A percentile compares a stretch with the other conserved stretches of the same genome.
These are phyloP conservation scores for Sporodiniella umbellata DNA, from an alignment of 371 early-diverging fungal genomes.

Conservation along the genomic window DNA sequence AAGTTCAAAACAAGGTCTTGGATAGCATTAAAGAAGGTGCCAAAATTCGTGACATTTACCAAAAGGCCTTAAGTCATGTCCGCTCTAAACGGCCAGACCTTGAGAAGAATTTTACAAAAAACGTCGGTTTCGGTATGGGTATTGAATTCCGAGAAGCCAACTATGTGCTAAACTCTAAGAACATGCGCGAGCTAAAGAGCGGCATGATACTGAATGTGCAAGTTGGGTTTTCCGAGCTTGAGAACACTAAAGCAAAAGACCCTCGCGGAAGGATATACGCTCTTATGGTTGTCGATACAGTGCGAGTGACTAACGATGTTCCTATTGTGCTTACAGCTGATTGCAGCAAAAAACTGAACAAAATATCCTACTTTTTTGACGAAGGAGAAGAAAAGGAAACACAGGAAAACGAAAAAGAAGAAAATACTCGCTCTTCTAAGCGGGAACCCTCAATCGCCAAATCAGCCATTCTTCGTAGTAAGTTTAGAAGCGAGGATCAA, in stretches of 20 bases:
- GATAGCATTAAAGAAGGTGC: conserved; percentile 77
- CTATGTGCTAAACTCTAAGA: conserved; percentile 73
- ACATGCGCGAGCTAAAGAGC: conserved; percentile 60
- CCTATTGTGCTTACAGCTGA: conserved; percentile 70
- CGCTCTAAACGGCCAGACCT: conserved; percentile 82
- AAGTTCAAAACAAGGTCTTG: conserved; percentile 74
- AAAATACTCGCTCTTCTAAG: conserved; percentile 9
- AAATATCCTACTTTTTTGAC: conserved; percentile 78
- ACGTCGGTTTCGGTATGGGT: conserved; percentile 92
- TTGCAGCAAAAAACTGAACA: conserved; percentile 68
- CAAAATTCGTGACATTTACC: conserved; percentile 76
- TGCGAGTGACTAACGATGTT: conserved; percentile 63
- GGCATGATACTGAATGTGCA: conserved; percentile 87
- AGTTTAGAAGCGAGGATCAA: conserved; percentile 83
- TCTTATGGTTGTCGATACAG: conserved; percentile 80
- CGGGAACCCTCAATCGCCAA: conserved; percentile 38
- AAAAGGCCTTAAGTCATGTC: conserved; percentile 65
- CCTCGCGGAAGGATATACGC: conserved; percentile 72
- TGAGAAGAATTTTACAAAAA: conserved; percentile 77
- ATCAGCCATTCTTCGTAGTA: conserved; percentile 81
- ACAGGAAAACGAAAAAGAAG: conserved; percentile 21
- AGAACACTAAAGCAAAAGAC: conserved; percentile 70
- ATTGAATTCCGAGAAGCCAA: conserved; percentile 91
- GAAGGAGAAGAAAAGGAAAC: conserved; percentile 61
- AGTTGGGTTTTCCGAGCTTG: conserved; percentile 85